These are phyloP conservation scores for Zangia roseola DNA, from an alignment of 768 basidiomycete genomes.

Conservation along the genomic window DNA sequence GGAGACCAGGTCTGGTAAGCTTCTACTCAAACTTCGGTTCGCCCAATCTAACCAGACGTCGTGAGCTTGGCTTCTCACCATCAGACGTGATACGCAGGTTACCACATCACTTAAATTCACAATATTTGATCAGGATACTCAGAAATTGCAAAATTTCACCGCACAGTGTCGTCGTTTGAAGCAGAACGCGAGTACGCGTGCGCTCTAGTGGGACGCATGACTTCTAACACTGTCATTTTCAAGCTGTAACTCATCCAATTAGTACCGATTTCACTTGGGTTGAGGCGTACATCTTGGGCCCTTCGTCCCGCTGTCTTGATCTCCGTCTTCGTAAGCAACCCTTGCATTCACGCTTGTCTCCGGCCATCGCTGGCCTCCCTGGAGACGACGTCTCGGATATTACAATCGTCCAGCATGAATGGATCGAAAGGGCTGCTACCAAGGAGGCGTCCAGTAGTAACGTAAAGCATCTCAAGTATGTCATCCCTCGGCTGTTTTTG, in stretches of 20 bases:
- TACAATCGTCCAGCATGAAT: conserved; percentile 58
- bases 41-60: neutral
- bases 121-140: conserved; percentile 43
- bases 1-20: conserved; percentile 39
- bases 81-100: conserved; percentile 42
- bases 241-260: conserved; percentile 10
- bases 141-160: conserved; percentile 45
- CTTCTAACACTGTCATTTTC: neutral
- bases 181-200: conserved; percentile 44
- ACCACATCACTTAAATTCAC: conserved; percentile 43
- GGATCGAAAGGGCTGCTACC: conserved; percentile 51
- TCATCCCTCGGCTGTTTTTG: neutral
- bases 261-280: conserved; percentile 21
- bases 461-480: conserved; percentile 26
- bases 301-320: conserved; percentile 35
- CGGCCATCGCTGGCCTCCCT: conserved; percentile 57
- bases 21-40: neutral
- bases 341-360: conserved; percentile 54
- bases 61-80: conserved; percentile 54
- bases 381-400: conserved; percentile 63
- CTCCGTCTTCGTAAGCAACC: conserved; percentile 50
- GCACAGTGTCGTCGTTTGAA: conserved; percentile 59
- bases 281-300: conserved; percentile 9
- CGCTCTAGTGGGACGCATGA: neutral
- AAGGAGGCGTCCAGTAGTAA: conserved; percentile 25